phyloP scores from a whole-genome alignment of 371 early-diverging fungal genomes.

The Sporodiniella umbellata region DNA sequence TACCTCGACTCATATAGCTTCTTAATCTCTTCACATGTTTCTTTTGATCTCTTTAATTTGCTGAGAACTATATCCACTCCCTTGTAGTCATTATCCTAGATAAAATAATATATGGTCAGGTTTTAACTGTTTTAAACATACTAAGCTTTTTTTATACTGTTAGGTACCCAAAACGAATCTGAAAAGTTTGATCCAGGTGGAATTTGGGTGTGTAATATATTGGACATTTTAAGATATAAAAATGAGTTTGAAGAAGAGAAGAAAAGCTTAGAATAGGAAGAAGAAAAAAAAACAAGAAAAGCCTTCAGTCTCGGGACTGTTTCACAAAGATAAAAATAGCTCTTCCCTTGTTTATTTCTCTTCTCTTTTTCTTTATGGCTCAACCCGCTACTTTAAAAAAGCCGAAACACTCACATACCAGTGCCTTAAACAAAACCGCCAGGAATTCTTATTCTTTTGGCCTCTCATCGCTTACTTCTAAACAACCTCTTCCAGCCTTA shows the following conservation, averaged over 20 bases:
- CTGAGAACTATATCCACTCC: conserved; percentile 20
- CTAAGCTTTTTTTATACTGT: not conserved
- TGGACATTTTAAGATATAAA: conserved; percentile 8
- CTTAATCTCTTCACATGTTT: conserved; percentile 30
- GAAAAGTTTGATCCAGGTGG: conserved; percentile 16
- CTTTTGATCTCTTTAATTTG: conserved; percentile 24
- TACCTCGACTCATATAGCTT: conserved; percentile 20
- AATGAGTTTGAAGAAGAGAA: not conserved
- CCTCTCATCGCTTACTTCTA: conserved; percentile 25
- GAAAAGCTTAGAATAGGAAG: not conserved
- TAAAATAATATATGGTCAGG: not conserved
- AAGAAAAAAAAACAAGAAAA: not conserved
- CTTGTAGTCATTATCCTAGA: conserved; percentile 20
- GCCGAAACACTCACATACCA: not conserved
- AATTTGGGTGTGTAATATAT: conserved; percentile 7
- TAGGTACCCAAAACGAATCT: conserved; percentile 25
- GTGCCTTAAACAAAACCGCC: not conserved
- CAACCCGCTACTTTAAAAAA: not conserved
- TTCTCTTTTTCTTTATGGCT: not conserved
- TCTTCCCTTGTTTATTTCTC: not conserved
- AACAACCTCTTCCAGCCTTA: conserved; percentile 30
- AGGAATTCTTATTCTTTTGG: conserved; percentile 8
- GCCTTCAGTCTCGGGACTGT: conserved; percentile 1
- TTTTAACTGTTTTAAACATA: not conserved
- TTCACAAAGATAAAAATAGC: not conserved